Conservation (phyloP, 441 rosid genomes). For the Euphorbia schlechtendalii region DNA sequence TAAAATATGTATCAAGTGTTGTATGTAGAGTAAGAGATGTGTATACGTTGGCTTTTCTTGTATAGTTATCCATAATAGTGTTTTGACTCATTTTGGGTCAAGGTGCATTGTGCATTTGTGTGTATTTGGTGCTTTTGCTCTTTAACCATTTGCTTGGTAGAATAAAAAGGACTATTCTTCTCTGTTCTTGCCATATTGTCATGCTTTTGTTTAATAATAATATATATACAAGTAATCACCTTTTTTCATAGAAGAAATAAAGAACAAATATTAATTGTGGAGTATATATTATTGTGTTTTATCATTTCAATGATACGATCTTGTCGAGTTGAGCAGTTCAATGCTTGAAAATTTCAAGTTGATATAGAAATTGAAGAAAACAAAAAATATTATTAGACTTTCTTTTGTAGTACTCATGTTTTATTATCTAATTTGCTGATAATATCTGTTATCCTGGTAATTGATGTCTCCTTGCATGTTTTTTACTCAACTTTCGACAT, state of each 20-base stretch:
- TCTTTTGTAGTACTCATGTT: too few relatives aligned
- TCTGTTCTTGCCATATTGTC: constrained; percentile 2
- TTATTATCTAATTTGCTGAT: too few relatives aligned
- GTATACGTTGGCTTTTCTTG: background rate
- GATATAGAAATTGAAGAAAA: background rate
- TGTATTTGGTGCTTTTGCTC: background rate
- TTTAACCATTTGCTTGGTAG: background rate
- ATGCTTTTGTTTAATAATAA: background rate
- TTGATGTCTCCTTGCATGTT: too few relatives aligned
- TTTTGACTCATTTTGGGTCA: background rate
- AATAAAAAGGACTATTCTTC: too few relatives aligned
- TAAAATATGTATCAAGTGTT: too few relatives aligned
- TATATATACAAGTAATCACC: too few relatives aligned
- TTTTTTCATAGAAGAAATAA: background rate
- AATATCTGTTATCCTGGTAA: too few relatives aligned
- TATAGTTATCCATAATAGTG: background rate
- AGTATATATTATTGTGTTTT: background rate
- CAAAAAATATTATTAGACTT: background rate
- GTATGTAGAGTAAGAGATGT: too few relatives aligned
- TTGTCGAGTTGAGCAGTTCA: background rate
- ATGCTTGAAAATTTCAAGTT: constrained; percentile 4
- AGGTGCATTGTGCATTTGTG: too few relatives aligned
- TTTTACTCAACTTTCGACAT: too few relatives aligned
- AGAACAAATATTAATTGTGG: background rate
- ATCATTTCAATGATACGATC: background rate